Conservation (phyloP, 345 rosid species). For the Pistacia integerrima region DNA sequence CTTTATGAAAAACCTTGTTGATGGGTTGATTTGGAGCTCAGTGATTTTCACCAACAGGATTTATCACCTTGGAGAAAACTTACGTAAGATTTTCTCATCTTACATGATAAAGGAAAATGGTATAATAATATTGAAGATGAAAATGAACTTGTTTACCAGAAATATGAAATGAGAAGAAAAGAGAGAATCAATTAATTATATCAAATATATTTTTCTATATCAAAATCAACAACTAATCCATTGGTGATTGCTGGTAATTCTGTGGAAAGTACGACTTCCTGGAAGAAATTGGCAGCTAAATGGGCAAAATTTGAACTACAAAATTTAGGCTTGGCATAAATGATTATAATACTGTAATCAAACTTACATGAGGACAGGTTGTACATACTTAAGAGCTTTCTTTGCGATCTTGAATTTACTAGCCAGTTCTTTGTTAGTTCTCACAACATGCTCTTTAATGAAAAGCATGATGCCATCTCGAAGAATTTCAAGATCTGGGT, state of each 20-base stretch:
- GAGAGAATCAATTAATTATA: too few species aligned
- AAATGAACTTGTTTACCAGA: too few species aligned
- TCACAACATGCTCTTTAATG: conserved; percentile 68
- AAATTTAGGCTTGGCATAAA: conserved; percentile 6
- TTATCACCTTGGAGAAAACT: too few species aligned
- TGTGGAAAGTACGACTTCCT: neutral
- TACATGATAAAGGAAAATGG: too few species aligned
- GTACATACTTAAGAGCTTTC: conserved; percentile 70
- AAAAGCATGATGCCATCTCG: conserved; percentile 71
- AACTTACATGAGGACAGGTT: conserved; percentile 67
- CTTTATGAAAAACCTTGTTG: too few species aligned
- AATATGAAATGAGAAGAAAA: too few species aligned
- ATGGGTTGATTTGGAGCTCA: too few species aligned
- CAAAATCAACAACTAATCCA: neutral
- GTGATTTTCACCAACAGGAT: too few species aligned
- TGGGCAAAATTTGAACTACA: neutral
- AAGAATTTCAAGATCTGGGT: conserved; percentile 68
- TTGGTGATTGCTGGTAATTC: neutral
- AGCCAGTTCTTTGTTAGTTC: conserved; percentile 36
- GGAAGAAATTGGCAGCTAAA: neutral
- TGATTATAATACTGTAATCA: neutral
- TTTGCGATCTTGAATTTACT: conserved; percentile 64
- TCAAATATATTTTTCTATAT: neutral
- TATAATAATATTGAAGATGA: too few species aligned
- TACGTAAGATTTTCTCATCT: too few species aligned